Conservation (phyloP, 768 basidiomycete species). For the Chalciporus sphaerocephalus region DNA sequence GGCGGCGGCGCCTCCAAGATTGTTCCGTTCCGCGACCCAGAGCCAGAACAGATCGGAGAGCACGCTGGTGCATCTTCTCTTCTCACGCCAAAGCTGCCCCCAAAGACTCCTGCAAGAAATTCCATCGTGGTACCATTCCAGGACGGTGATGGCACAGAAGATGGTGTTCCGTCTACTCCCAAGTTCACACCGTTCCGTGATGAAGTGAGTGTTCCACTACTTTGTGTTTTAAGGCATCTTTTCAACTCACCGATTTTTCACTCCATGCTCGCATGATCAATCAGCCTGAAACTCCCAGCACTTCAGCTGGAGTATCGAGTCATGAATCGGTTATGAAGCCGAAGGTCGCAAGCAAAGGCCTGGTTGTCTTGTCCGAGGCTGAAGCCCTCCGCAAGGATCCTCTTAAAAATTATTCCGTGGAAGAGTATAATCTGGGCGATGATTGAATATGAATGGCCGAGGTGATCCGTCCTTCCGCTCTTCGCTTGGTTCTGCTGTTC, state of each 20-base stretch:
- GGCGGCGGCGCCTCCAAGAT: conserved; percentile 47
- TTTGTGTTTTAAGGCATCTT: background rate
- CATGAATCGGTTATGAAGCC: conserved; percentile 67
- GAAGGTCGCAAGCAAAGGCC: conserved; percentile 45
- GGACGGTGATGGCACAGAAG: conserved; percentile 29
- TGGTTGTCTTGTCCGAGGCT: conserved; percentile 54
- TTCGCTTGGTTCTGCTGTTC: conserved; percentile 9
- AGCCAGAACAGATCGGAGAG: conserved; percentile 35
- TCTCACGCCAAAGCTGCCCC: conserved; percentile 27
- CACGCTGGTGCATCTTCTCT: conserved; percentile 30
- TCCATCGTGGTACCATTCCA: conserved; percentile 37
- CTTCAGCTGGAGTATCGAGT: conserved; percentile 27
- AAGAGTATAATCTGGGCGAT: conserved; percentile 19
- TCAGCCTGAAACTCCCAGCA: conserved; percentile 23
- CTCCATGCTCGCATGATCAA: conserved; percentile 5
- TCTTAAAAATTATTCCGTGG: conserved; percentile 64
- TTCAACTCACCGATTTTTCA: conserved; percentile 5
- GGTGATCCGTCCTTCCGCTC: conserved; percentile 1
- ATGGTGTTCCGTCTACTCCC: conserved; percentile 42
- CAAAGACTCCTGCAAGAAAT: conserved; percentile 35
- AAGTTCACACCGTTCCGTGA: conserved; percentile 72
- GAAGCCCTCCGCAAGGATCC: conserved; percentile 78
- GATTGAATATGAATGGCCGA: conserved; percentile 23
- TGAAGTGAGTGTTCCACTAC: conserved; percentile 46
- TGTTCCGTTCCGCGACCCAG: conserved; percentile 61